Percentiles rank a stretch among this genome's conserved stretches.
phyloP scores from a whole-genome alignment of 2,329 filamentous ascomycete species.

The Cercospora citrullina region DNA sequence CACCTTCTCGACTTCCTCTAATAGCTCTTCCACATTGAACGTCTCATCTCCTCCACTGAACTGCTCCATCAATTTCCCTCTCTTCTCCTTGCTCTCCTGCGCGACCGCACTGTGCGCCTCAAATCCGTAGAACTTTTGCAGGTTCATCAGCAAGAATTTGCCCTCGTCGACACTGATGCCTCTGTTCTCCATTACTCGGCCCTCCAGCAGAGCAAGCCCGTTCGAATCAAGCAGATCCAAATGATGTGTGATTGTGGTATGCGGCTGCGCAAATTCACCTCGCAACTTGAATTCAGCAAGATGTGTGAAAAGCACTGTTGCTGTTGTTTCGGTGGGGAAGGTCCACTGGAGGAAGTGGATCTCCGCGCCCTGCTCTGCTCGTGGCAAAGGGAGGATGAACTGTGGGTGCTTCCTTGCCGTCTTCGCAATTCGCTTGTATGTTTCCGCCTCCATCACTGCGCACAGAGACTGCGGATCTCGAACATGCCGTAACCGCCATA shows the following conservation, averaged over 20 bases:
- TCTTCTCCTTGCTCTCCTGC: constrained; percentile 68
- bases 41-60: constrained; percentile 75
- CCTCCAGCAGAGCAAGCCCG: constrained; percentile 82
- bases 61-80: constrained; percentile 72
- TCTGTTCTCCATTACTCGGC: constrained; percentile 70
- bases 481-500: constrained; percentile 90
- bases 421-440: constrained; percentile 70
- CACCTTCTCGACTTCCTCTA: constrained; percentile 87
- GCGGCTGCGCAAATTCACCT: constrained; percentile 84
- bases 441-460: constrained; percentile 71
- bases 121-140: constrained; percentile 87
- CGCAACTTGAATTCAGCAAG: constrained; percentile 89
- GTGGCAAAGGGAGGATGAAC: constrained; percentile 87
- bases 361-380: constrained; percentile 68
- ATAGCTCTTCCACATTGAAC: constrained; percentile 80
- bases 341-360: constrained; percentile 97
- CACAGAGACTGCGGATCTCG: constrained; percentile 73
- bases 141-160: constrained; percentile 85
- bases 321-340: constrained; percentile 67
- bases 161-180: constrained; percentile 79
- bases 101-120: constrained; percentile 60
- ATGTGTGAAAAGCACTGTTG: constrained; percentile 81
- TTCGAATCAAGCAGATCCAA: constrained; percentile 73
- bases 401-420: constrained; percentile 75
- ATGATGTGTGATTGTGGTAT: constrained; percentile 93